A percentile compares a stretch with the other conserved stretches of the same genome.
Conservation (phyloP, 202 grass and related monocot species). For the Digitaria exilis region DNA sequence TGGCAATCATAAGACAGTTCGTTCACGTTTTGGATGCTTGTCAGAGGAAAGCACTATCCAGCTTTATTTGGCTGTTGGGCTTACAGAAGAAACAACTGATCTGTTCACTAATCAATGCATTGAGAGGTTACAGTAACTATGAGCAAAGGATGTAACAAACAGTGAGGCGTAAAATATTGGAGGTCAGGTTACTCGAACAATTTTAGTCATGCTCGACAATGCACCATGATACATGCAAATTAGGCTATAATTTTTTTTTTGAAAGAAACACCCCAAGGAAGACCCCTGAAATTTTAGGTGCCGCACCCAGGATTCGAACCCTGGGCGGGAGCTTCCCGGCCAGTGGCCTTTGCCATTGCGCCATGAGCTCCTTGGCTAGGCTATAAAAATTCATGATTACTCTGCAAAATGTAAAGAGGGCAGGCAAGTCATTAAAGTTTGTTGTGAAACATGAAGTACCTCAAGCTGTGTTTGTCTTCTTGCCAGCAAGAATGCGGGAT, state of each 20-base stretch:
- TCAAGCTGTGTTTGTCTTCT: constrained; percentile 73
- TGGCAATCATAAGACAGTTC: neutral
- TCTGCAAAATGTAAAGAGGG: neutral
- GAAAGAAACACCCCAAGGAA: too few species aligned
- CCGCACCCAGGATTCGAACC: too few species aligned
- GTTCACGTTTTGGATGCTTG: neutral
- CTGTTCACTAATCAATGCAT: constrained; percentile 22
- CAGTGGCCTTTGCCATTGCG: too few species aligned
- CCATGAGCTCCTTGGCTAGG: too few species aligned
- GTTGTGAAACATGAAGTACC: constrained; percentile 52
- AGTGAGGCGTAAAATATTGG: neutral
- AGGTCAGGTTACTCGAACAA: neutral
- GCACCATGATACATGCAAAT: neutral
- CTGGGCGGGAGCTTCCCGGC: too few species aligned
- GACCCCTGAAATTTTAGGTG: too few species aligned
- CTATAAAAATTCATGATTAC: neutral
- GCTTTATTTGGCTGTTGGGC: neutral
- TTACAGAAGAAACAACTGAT: neutral
- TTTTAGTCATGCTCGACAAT: neutral
- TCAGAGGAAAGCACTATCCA: neutral
- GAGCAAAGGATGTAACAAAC: neutral
- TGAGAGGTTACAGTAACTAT: neutral
- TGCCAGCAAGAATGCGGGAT: constrained; percentile 90
- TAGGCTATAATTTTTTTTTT: too few species aligned
- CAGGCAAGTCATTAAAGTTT: neutral